phyloP scores from a whole-genome alignment of 768 basidiomycete species.

The Termitomyces sp. region DNA sequence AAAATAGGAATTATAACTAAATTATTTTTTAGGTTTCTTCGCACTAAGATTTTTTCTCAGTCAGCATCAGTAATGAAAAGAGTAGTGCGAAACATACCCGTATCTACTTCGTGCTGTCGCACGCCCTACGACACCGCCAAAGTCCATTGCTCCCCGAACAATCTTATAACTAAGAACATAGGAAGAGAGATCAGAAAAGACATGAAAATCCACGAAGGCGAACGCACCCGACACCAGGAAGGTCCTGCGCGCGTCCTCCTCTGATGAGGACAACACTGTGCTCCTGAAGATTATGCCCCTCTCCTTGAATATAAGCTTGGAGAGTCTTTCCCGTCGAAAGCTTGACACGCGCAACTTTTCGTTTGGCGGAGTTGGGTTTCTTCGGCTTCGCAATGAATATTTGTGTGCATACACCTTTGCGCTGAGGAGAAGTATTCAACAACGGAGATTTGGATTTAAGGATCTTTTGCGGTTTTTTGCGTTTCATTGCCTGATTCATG shows the following conservation, averaged over 20 bases:
- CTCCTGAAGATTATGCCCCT: slow-evolving; percentile 97
- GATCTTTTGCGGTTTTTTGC: slow-evolving; percentile 57
- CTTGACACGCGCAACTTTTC: slow-evolving; percentile 94
- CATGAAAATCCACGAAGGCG: neutral
- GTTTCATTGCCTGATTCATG: slow-evolving; percentile 84
- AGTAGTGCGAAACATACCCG: slow-evolving; percentile 50
- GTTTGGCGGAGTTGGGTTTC: slow-evolving; percentile 98
- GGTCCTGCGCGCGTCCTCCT: slow-evolving; percentile 94
- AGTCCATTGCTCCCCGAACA: slow-evolving; percentile 89
- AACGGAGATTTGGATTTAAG: slow-evolving; percentile 73
- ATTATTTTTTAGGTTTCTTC: slow-evolving; percentile 85
- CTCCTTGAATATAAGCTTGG: slow-evolving; percentile 94
- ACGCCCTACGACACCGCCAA: slow-evolving; percentile 85
- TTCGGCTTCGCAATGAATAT: slow-evolving; percentile 84
- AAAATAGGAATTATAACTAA: slow-evolving; percentile 1
- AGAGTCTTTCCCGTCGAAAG: slow-evolving; percentile 84
- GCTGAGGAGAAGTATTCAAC: slow-evolving; percentile 75
- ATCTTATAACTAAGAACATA: slow-evolving; percentile 76
- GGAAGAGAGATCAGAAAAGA: neutral
- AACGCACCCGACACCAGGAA: slow-evolving; percentile 91
- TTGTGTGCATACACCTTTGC: slow-evolving; percentile 87
- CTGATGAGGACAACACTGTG: slow-evolving; percentile 94
- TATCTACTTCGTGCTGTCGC: slow-evolving; percentile 85
- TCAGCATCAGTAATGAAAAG: slow-evolving; percentile 8
- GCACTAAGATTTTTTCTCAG: slow-evolving; percentile 39